Evolutionary conservation across 371 early-diverging fungal species (phyloP).

Genomic region (Mucor circinelloides): DNA sequence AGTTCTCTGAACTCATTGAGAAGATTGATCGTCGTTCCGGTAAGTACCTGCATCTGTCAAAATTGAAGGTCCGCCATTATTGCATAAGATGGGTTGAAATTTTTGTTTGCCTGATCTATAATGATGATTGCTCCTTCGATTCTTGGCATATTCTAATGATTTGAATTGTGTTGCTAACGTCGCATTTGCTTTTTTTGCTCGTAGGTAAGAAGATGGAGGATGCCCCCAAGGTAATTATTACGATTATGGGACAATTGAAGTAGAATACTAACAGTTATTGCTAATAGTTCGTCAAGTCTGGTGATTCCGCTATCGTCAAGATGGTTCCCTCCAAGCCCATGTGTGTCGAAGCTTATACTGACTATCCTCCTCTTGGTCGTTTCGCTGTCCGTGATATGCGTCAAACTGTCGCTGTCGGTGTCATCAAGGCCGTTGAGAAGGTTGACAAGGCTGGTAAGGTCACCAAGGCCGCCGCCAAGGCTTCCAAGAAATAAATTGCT

Average conservation of each 20-base stretch:
- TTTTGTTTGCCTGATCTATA: no score
- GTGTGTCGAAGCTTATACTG: constrained; percentile 93
- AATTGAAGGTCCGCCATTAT: neutral
- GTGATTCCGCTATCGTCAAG: constrained; percentile 95
- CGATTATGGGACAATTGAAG: neutral
- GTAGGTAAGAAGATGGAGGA: constrained; percentile 47
- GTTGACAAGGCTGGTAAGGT: constrained; percentile 63
- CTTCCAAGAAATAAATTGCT: constrained; percentile 71
- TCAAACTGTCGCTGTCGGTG: constrained; percentile 93
- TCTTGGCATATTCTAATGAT: neutral
- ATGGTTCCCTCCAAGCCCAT: constrained; percentile 95
- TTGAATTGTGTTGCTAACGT: neutral
- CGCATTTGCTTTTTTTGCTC: constrained; percentile 28
- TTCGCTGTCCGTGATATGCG: constrained; percentile 98
- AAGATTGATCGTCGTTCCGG: constrained; percentile 97
- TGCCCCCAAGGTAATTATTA: constrained; percentile 39
- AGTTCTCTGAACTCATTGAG: constrained; percentile 88
- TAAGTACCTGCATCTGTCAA: constrained; percentile 43
- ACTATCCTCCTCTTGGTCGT: constrained; percentile 94
- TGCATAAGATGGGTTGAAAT: no score
- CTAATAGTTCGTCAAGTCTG: constrained; percentile 81
- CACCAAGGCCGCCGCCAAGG: constrained; percentile 72
- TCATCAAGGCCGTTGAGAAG: constrained; percentile 95
- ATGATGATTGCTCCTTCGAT: neutral
- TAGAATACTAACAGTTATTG: neutral